Evolutionary conservation across 1,139 yeast species (phyloP).

Genomic region (Debaryomyces fabryi): DNA sequence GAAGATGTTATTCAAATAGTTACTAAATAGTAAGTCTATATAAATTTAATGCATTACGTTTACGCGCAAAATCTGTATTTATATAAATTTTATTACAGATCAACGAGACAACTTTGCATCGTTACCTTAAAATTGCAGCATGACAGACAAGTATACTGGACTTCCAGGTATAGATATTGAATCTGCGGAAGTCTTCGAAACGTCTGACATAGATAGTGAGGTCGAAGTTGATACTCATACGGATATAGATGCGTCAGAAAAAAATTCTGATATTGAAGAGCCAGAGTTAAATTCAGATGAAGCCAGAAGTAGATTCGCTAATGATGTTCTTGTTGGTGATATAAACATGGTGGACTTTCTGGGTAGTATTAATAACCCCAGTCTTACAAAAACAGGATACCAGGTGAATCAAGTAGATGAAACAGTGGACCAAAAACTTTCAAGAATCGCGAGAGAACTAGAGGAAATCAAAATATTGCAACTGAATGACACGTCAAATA

Average conservation of each 20-base stretch:
- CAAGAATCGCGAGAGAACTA: slow-evolving; percentile 48
- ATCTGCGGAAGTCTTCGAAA: slow-evolving; percentile 48
- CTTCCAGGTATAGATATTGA: slow-evolving; percentile 33
- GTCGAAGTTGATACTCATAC: slow-evolving; percentile 13
- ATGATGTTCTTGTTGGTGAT: slow-evolving; percentile 20
- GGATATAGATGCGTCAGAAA: slow-evolving; percentile 12
- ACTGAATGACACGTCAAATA: slow-evolving; percentile 11
- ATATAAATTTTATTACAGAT: not conserved
- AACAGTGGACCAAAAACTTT: slow-evolving; percentile 45
- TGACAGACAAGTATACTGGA: slow-evolving; percentile 22
- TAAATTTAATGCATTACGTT: slow-evolving; percentile 6
- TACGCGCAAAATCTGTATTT: slow-evolving; percentile 7
- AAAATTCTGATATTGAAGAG: slow-evolving; percentile 22
- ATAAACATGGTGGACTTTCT: slow-evolving; percentile 35
- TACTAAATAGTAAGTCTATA: slow-evolving; percentile 53
- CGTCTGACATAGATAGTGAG: slow-evolving; percentile 50
- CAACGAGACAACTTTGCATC: not conserved
- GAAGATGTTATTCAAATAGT: slow-evolving; percentile 94
- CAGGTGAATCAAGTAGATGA: slow-evolving; percentile 30
- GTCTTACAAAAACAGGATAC: slow-evolving; percentile 31
- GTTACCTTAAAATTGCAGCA: not conserved
- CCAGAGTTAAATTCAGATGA: slow-evolving; percentile 25
- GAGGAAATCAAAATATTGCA: slow-evolving; percentile 33
- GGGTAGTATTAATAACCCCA: slow-evolving; percentile 29
- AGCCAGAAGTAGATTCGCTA: slow-evolving; percentile 26